These are phyloP conservation scores for Colletotrichum truncatum DNA, from an alignment of 2,329 filamentous ascomycete genomes.

Conservation along the genomic window DNA sequence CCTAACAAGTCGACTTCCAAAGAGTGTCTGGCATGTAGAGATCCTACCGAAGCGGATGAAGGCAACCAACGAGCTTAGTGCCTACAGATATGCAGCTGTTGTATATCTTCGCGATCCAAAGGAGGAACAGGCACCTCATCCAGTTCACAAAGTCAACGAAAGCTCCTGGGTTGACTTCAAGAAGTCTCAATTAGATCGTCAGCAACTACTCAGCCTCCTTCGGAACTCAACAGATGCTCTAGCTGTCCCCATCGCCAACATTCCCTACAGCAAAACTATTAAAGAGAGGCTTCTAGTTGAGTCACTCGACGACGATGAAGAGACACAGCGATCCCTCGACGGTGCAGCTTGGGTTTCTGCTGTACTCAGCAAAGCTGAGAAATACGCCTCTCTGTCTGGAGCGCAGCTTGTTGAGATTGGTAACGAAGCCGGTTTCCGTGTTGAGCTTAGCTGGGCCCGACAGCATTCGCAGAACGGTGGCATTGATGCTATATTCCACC, in stretches of 20 bases:
- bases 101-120: constrained; percentile 27
- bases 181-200: neutral
- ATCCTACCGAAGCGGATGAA: constrained; percentile 39
- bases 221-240: neutral
- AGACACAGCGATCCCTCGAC: neutral
- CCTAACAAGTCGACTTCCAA: constrained; percentile 16
- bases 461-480: constrained; percentile 39
- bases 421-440: constrained; percentile 50
- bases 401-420: constrained; percentile 34
- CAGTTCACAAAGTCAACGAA: constrained; percentile 28
- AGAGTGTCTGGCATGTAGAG: constrained; percentile 37
- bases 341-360: neutral
- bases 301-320: neutral
- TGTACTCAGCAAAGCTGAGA: neutral
- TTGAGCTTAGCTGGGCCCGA: constrained; percentile 55
- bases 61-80: constrained; percentile 40
- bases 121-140: neutral
- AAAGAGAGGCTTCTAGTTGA: constrained; percentile 32
- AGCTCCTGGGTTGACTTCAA: neutral
- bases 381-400: constrained; percentile 19
- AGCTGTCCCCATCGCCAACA: constrained; percentile 36
- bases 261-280: constrained; percentile 41
- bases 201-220: constrained; percentile 7
- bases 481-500: constrained; percentile 41
- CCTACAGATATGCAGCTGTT: constrained; percentile 39